Base-by-base conservation (phyloP, 768 basidiomycete genomes). In the Tubosaeta sp. region DNA sequence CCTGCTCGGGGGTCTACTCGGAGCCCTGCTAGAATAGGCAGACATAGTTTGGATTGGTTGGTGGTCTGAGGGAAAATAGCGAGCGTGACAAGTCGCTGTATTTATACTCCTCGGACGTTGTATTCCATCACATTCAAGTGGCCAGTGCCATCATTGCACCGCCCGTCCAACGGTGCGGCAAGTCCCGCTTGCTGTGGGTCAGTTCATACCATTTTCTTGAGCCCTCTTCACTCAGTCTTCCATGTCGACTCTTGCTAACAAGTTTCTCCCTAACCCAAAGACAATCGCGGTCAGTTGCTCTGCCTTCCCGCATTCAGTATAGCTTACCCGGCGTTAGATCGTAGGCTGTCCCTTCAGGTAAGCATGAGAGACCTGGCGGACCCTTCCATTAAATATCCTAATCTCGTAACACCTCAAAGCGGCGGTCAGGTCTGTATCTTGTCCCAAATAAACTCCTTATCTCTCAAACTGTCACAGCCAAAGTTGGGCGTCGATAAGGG, bases 341-440 rank as follows among this genome's bases (percentile, higher is more conserved):
- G 85, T 98, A 27, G 93, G 91, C 26, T 97, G 94, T 73, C 95
- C 95, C 14, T 97, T 97, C 79, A 92, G 89, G 93, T 91, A 62
- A 67, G 82, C 74, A 14, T 35, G 10, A 29, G 7, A 16, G 19
- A 27, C 37, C 17, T 8, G 1, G n/a, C 19, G 4, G 14, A 9
- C 10, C 14, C 47, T 51, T 53, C 31, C 12, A 22, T 44, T 5
- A 17, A 34, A 29, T 29, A 22, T 41, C 9, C 42, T 56, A 22
- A 52, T 59, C 46, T 47, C 56, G 54, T 56, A 59, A 61, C 44
- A 44, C 33, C 38, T 12, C 44, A 43, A 31, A 68, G 67, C 11
- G 69, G 67, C 38, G 68, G 67, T 22, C 68, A 69, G 67, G 67
- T 70, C n/a, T 32, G 68, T 59, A 1, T 25, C 29, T 37, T 6